Base-by-base conservation (phyloP, 129 eudicot genomes). In the Centella asiatica region DNA sequence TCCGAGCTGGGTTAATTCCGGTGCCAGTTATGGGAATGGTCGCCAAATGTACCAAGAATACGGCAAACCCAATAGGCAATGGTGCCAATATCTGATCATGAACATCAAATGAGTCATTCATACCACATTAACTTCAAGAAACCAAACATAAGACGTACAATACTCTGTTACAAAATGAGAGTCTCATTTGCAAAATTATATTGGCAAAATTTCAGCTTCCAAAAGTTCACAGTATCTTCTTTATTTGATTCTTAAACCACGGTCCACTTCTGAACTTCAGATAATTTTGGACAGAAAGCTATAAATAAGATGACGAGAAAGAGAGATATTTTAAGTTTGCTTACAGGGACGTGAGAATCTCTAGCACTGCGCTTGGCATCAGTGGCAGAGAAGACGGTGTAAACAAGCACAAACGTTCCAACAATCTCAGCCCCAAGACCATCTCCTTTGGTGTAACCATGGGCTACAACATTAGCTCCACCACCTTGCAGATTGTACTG, bases 311-410 rank as follows among this genome's bases (percentile, higher is more conserved):
- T 46, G 1, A 6, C 20, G 12, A 32, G 5, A 65, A 3, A 10
- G 1, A 1, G 1, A 5, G 8, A 6, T 7, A 0, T 34, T 20
- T 29, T 23, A 0, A 18, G 13, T 6, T 1, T 25, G 23, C 88
- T 36, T 73, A 87, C 95, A 14, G 95, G 95, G 33, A 87, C 95
- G 27, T 70, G 95, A 33, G 95, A 87, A 71, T 87, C 95, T 32
- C 92, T 75, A 18, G 95, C 95, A 67, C 80, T 87, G 46, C 86
- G 75, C 66, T 87, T 87, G 74, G 95, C 90, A 12, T 87, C 88
- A 46, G 95, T 83, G 70, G 95, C 95, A 6, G 95, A 86, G 72
- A 85, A 85, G 27, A 85, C 94, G 24, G 85, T 80, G 84, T 84
- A 84, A 62, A 80, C 92, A 40, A 84, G 86, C 26, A 84, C 73